Base-by-base conservation (phyloP, 2,329 filamentous ascomycete species). In the Arthrobotrys conoides region DNA sequence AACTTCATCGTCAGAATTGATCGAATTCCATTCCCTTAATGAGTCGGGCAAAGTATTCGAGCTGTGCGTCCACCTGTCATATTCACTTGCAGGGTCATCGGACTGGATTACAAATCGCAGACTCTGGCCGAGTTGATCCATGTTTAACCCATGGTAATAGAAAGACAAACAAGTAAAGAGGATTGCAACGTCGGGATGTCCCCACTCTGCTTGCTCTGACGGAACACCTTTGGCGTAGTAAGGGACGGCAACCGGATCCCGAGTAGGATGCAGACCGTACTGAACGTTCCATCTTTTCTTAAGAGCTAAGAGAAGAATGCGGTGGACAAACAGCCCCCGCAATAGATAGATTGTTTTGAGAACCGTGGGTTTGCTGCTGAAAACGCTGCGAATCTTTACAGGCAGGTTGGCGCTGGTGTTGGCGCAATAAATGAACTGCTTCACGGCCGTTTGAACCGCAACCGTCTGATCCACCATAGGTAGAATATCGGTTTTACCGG, bases 161-260 rank as follows among this genome's bases (percentile, higher is more conserved):
- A 91, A 92, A 0, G 88, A 87, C 0, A 93, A 83, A 10, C 88
- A 90, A 0, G 91, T 93, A 0, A 93, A 84, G 0, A 90, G 38
- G 1, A 93, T 90, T 0, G 88, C 86, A 0, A 91, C 89, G 80
- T 93, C 88, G 0, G 90, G 90, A 79, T 93, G 91, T 0, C 90
- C 89, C 81, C 88, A 93, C 80, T 93, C 91, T 0, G 90, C 88
- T 5, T 88, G 86, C 0, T 88, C 87, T 0, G 87, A 87, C 0
- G 91, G 91, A 0, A 87, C 85, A 1, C 90, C 91, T 71, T 93
- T 92, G 0, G 90, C 89, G 10, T 88, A 86, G 61, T 87, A 93
- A 0, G 91, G 91, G 0, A 93, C 91, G 0, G 91, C 90, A 5
- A 91, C 87, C 0, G 89, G 89, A 46, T 87, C 85, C 14, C 91